These are phyloP conservation scores for Proliferodiscus dingleyae DNA, from an alignment of 2,329 filamentous ascomycete species.

Conservation along the genomic window DNA sequence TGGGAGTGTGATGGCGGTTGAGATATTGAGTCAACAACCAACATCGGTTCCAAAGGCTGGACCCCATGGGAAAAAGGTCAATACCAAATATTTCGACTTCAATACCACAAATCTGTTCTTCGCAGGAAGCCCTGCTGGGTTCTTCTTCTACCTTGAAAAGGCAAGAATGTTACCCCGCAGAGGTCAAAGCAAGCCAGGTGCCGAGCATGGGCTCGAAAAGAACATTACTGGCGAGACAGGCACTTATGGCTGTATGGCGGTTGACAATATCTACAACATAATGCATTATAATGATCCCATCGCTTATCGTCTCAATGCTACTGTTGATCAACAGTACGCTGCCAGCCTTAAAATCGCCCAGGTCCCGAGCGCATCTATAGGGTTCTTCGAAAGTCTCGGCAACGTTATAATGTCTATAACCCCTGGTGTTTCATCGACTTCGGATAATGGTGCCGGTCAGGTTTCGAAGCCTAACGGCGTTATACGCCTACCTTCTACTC, in stretches of 20 bases:
- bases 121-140: constrained; percentile 83
- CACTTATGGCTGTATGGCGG: constrained; percentile 81
- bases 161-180: constrained; percentile 67
- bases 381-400: constrained; percentile 60
- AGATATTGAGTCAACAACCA: constrained; percentile 85
- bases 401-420: constrained; percentile 59
- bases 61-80: constrained; percentile 36
- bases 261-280: constrained; percentile 96
- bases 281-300: constrained; percentile 69
- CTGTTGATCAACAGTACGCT: constrained; percentile 78
- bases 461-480: constrained; percentile 30
- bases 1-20: constrained; percentile 89
- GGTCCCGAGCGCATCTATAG: constrained; percentile 67
- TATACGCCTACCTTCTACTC: constrained; percentile 52
- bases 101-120: constrained; percentile 87
- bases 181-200: constrained; percentile 70
- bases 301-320: constrained; percentile 85
- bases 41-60: constrained; percentile 57
- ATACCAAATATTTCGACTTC: constrained; percentile 74
- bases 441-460: constrained; percentile 37
- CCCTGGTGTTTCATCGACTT: constrained; percentile 39
- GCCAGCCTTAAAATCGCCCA: constrained; percentile 70
- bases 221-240: constrained; percentile 73
- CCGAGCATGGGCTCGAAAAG: constrained; percentile 49
- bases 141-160: constrained; percentile 85